phyloP scores from a whole-genome alignment of 2,329 filamentous ascomycete species.

The Paracoccidioides brasiliensis region DNA sequence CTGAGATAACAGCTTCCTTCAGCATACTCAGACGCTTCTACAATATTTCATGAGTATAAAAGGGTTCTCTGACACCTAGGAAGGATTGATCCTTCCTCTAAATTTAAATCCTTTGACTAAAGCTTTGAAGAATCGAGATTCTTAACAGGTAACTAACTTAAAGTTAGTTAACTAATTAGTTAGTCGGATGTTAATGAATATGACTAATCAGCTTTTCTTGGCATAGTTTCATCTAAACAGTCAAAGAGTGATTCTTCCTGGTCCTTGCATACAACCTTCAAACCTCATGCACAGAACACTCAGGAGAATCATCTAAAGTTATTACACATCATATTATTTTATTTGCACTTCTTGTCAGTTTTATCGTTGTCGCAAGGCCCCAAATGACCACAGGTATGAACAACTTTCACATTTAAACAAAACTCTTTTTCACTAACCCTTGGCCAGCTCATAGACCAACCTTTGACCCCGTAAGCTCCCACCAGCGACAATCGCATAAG shows the following conservation, averaged over 20 bases:
- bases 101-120: neutral
- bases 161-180: too few species aligned
- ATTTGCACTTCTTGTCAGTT: neutral
- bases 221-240: neutral
- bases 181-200: neutral
- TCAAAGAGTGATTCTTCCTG: too few species aligned
- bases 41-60: constrained; percentile 3
- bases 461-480: constrained; percentile 65
- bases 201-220: neutral
- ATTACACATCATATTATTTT: neutral
- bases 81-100: neutral
- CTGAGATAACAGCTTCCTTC: constrained; percentile 52
- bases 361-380: constrained; percentile 1
- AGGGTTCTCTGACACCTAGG: neutral
- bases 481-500: neutral
- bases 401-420: neutral
- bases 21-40: constrained; percentile 7
- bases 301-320: neutral
- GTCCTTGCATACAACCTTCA: neutral
- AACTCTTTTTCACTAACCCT: constrained; percentile 12
- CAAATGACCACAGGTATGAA: constrained; percentile 32
- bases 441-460: constrained; percentile 64
- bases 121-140: neutral
- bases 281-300: neutral
- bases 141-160: too few species aligned